Percentiles rank a stretch among this genome's conserved stretches.
Conservation (phyloP, 176 grass and related monocot genomes). For the Cocos nucifera region DNA sequence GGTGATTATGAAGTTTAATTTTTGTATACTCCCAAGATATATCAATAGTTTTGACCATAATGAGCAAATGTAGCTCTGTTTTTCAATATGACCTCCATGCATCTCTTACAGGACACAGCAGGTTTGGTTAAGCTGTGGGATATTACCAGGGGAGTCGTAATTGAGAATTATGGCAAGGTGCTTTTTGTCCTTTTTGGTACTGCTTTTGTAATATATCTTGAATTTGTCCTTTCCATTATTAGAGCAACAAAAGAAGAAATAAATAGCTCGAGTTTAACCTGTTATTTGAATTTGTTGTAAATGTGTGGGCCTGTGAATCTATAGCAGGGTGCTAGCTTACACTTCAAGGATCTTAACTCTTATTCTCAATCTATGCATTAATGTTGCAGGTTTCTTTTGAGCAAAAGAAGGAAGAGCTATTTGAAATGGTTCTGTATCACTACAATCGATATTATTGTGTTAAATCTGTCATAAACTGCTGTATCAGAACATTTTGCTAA, state of each 20-base stretch:
- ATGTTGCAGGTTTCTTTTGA: constrained; percentile 83
- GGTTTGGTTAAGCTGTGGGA: constrained; percentile 93
- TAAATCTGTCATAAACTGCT: constrained; percentile 1
- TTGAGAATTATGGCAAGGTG: constrained; percentile 98
- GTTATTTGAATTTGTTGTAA: too few species aligned
- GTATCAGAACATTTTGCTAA: neutral
- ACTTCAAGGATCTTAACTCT: too few species aligned
- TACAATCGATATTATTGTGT: constrained; percentile 10
- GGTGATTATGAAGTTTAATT: constrained; percentile 35
- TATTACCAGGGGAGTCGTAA: constrained; percentile 73
- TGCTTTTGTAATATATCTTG: neutral
- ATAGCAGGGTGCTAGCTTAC: too few species aligned
- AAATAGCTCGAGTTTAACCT: too few species aligned
- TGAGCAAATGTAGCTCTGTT: too few species aligned
- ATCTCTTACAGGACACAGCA: constrained; percentile 52
- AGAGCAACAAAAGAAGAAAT: neutral
- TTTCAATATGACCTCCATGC: neutral
- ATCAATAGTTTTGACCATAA: too few species aligned
- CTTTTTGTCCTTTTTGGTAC: neutral
- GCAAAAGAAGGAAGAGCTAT: constrained; percentile 92
- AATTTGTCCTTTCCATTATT: neutral
- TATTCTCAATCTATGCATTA: too few species aligned
- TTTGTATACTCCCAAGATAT: too few species aligned
- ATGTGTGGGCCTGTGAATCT: too few species aligned
- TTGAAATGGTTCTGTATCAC: constrained; percentile 74